phyloP scores from a whole-genome alignment of 768 basidiomycete species.

The Suillus discolor region DNA sequence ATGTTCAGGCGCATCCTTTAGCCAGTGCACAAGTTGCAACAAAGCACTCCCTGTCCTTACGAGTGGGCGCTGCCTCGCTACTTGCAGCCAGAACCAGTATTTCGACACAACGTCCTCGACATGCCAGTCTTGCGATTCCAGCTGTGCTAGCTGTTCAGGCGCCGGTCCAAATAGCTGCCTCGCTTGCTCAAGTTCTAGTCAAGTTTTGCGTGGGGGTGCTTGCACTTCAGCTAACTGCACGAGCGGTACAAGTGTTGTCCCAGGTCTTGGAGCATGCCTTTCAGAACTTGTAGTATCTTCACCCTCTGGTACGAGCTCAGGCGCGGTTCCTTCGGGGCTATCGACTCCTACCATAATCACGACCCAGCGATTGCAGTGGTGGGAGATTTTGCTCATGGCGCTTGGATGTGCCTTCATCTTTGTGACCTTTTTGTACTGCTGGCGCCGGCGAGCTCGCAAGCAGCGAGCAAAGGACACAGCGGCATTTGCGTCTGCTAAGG shows the following conservation, averaged over 20 bases:
- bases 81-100: slow-evolving; percentile 72
- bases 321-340: slow-evolving; percentile 55
- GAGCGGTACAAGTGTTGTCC: slow-evolving; percentile 54
- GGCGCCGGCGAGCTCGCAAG: slow-evolving; percentile 71
- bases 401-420: slow-evolving; percentile 83
- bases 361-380: slow-evolving; percentile 61
- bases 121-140: slow-evolving; percentile 74
- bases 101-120: slow-evolving; percentile 65
- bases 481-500: slow-evolving; percentile 62
- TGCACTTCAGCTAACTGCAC: slow-evolving; percentile 68
- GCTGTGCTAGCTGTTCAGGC: slow-evolving; percentile 79
- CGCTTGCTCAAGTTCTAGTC: slow-evolving; percentile 65
- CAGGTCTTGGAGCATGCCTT: slow-evolving; percentile 78
- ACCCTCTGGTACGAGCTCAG: slow-evolving; percentile 42
- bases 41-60: slow-evolving; percentile 68
- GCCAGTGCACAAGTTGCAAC: slow-evolving; percentile 77
- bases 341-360: slow-evolving; percentile 46
- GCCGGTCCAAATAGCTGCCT: slow-evolving; percentile 69
- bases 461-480: slow-evolving; percentile 68
- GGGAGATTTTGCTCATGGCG: slow-evolving; percentile 84
- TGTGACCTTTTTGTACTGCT: slow-evolving; percentile 62
- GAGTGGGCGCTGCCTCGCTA: slow-evolving; percentile 76
- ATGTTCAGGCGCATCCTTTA: slow-evolving; percentile 78
- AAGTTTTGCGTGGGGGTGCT: slow-evolving; percentile 62
- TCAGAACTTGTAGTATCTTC: slow-evolving; percentile 69